Percentiles rank a stretch among this genome's conserved stretches.
Evolutionary conservation across 441 rosid species (phyloP).

Genomic region (Gossypium davidsonii): DNA sequence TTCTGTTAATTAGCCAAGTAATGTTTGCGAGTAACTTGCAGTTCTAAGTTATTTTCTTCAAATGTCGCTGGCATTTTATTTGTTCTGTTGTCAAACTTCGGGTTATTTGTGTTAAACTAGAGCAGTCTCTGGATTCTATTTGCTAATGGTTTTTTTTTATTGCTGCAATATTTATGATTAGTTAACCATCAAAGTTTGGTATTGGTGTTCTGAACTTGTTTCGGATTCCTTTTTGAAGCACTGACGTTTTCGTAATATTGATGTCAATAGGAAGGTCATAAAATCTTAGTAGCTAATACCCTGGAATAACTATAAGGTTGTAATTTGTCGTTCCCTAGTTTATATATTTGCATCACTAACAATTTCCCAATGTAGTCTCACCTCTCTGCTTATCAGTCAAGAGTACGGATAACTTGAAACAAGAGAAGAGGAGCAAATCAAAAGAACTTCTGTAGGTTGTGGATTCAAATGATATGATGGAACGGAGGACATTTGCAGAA

Average conservation of each 20-base stretch:
- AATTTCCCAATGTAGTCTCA: no score
- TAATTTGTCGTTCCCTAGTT: no score
- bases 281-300: no score
- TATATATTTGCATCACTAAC: no score
- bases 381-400: no score
- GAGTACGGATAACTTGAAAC: no score
- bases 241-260: background rate
- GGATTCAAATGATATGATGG: background rate
- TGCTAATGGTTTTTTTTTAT: background rate
- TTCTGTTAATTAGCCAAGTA: constrained; percentile 22
- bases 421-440: background rate
- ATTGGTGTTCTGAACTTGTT: background rate
- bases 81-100: constrained; percentile 6
- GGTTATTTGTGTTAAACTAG: background rate
- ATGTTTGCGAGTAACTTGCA: background rate
- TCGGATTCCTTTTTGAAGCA: background rate
- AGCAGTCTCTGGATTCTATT: background rate
- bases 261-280: background rate
- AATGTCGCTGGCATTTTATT: background rate
- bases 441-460: background rate
- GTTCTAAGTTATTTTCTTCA: constrained; percentile 1
- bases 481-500: no score
- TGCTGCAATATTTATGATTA: background rate
- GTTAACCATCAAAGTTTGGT: background rate
- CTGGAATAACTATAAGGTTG: no score